A percentile compares a stretch with the other conserved stretches of the same genome.
phyloP scores from a whole-genome alignment of 2,329 filamentous ascomycete species.

The Pseudogymnoascus sp. region DNA sequence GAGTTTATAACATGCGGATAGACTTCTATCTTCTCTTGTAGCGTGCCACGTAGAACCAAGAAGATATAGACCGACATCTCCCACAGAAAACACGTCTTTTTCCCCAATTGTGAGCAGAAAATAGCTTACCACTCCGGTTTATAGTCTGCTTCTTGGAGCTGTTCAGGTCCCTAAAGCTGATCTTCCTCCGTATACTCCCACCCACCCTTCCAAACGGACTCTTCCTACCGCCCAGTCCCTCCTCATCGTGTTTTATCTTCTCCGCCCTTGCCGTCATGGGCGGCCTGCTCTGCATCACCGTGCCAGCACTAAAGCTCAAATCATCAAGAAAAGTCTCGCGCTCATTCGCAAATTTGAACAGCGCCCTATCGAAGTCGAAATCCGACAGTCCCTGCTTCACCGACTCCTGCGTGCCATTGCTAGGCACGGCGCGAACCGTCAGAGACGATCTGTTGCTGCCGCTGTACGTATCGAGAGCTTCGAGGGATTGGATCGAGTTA shows the following conservation, averaged over 20 bases:
- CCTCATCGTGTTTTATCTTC: conserved; percentile 70
- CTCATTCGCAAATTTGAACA: conserved; percentile 93
- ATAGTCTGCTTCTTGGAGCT: conserved; percentile 81
- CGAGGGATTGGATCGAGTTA: conserved; percentile 46
- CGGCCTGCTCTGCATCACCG: conserved; percentile 59
- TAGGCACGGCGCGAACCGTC: conserved; percentile 45
- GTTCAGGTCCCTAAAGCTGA: conserved; percentile 92
- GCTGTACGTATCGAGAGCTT: conserved; percentile 45
- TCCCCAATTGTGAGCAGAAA: not conserved
- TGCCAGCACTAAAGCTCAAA: conserved; percentile 74
- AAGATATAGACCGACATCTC: not conserved
- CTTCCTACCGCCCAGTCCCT: conserved; percentile 38
- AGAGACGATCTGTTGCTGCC: conserved; percentile 58
- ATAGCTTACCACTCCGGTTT: conserved; percentile 60
- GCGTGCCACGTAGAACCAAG: not conserved
- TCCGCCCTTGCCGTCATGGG: conserved; percentile 73
- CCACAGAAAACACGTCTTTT: not conserved
- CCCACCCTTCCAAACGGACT: conserved; percentile 40
- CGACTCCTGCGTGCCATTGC: conserved; percentile 16
- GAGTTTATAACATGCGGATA: not conserved
- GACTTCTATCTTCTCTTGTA: not conserved
- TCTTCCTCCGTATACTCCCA: conserved; percentile 82
- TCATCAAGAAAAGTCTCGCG: conserved; percentile 90
- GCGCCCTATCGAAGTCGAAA: conserved; percentile 87
- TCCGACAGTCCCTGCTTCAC: conserved; percentile 40